phyloP scores from a whole-genome alignment of 495 filamentous ascomycete species.

The Xylaria bambusicola region DNA sequence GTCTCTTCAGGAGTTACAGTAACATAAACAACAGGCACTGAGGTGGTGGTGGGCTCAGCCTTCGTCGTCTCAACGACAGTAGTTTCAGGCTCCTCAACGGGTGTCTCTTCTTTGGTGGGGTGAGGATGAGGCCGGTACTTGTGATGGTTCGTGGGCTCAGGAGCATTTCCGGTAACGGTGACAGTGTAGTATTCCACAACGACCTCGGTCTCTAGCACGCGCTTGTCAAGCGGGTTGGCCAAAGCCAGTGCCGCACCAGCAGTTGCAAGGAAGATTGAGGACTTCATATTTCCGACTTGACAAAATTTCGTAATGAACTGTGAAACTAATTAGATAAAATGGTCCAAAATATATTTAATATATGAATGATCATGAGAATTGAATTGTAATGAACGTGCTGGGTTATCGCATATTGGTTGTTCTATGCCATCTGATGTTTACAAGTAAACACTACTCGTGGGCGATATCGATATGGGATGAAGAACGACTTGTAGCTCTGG shows the following conservation, averaged over 20 bases:
- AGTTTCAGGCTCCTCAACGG: not conserved
- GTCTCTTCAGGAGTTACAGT: conserved; percentile 28
- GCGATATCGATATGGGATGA: not conserved
- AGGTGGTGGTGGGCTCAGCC: conserved; percentile 1
- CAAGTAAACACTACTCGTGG: not conserved
- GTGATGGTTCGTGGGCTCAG: conserved; percentile 17
- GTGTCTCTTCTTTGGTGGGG: conserved; percentile 23
- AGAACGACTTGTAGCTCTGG: not conserved
- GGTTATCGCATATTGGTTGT: conserved; percentile 22
- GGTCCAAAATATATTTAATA: too few species aligned
- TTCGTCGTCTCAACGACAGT: not conserved
- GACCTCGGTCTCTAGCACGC: conserved; percentile 55
- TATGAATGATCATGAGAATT: conserved; percentile 16
- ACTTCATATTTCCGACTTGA: conserved; percentile 60
- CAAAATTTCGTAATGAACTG: conserved; percentile 19
- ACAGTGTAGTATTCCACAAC: conserved; percentile 62
- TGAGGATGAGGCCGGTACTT: conserved; percentile 5
- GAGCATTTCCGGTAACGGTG: conserved; percentile 47
- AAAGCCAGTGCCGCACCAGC: conserved; percentile 63
- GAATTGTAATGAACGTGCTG: conserved; percentile 31
- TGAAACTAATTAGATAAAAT: conserved; percentile 14
- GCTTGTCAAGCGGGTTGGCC: conserved; percentile 60
- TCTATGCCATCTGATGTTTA: conserved; percentile 17
- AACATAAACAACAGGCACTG: conserved; percentile 18
- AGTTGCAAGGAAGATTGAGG: conserved; percentile 61